These are phyloP conservation scores for Lentinula sp. DNA, from an alignment of 768 basidiomycete genomes.

Conservation along the genomic window DNA sequence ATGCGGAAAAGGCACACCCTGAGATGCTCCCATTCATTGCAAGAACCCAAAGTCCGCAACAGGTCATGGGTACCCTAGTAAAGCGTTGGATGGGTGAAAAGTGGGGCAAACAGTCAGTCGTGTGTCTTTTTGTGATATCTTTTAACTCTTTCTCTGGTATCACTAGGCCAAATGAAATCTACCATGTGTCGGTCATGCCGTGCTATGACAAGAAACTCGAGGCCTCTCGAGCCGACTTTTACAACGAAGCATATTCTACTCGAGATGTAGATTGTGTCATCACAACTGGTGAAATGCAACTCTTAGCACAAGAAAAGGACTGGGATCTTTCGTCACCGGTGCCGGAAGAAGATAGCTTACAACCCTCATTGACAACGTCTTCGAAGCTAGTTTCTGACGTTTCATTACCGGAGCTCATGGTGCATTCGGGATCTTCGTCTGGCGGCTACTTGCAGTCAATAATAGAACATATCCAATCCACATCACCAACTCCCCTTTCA, in stretches of 20 bases:
- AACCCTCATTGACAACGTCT: slow-evolving; percentile 19
- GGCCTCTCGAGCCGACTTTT: slow-evolving; percentile 92
- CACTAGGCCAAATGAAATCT: slow-evolving; percentile 76
- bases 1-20: slow-evolving; percentile 94
- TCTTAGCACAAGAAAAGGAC: slow-evolving; percentile 75
- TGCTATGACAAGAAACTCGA: slow-evolving; percentile 99
- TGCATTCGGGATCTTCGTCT: slow-evolving; percentile 81
- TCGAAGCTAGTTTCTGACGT: slow-evolving; percentile 12
- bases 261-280: slow-evolving; percentile 97
- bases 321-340: slow-evolving; percentile 69
- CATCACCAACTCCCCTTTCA: slow-evolving; percentile 38
- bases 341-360: slow-evolving; percentile 32
- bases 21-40: slow-evolving; percentile 92
- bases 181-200: slow-evolving; percentile 97
- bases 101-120: slow-evolving; percentile 64
- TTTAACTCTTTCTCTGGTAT: background rate
- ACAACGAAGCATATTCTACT: slow-evolving; percentile 72
- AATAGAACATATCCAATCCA: slow-evolving; percentile 45
- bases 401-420: slow-evolving; percentile 64
- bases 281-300: slow-evolving; percentile 90
- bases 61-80: slow-evolving; percentile 88
- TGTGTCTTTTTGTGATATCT: background rate
- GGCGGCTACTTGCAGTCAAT: slow-evolving; percentile 89
- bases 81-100: slow-evolving; percentile 77
- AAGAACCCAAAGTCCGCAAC: slow-evolving; percentile 87